Evolutionary conservation across 2,329 filamentous ascomycete species (phyloP), one percentile per base, ranked within the genome.

Genomic region (Diaporthe eres): DNA sequence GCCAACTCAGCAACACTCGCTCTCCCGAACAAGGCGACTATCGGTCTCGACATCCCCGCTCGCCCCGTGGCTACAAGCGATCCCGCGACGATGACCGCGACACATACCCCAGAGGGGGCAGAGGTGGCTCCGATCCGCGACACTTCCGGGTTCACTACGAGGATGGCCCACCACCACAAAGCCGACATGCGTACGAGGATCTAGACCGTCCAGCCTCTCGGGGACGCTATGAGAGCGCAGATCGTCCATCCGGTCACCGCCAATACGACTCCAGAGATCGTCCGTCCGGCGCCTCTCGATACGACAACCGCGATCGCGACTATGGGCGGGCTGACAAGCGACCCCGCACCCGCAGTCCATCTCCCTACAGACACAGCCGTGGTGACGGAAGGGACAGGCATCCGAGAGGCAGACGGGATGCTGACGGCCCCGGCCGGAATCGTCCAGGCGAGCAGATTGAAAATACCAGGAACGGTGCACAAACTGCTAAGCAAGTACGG

Each of bases 11-110:
- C 88, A 83, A 86, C 80, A 90, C 90, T 79, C 86, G 85, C 82
- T 91, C 91, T 78, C 90, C 90, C 80, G 89, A 90, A 60, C 82
- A 85, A 79, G 80, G 85, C 85, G 86, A 86, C 82, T 81, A 84
- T 78, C 83, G 83, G 77, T 84, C 86, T 81, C 80, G 85, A 80
- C 87, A 86, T 79, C 89, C 87, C 82, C 86, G 88, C 80, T 93
- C 92, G 63, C 92, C 92, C 76, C 89, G 89, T 79, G 92, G 91
- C 76, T 90, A 90, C 80, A 96, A 96, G 85, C 90, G 94, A 79
- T 84, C 88, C 70, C 90, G 89, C 80, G 91, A 93, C 80, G 91
- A 93, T 80, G 91, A 93, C 76, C 89, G 91, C 78, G 89, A 92
- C 79, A 84, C 87, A 76, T 83, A 85, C 77, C 81, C 81, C 25